These are phyloP conservation scores for Arabidopsis arenosa DNA, from an alignment of 345 rosid genomes.

Conservation along the genomic window DNA sequence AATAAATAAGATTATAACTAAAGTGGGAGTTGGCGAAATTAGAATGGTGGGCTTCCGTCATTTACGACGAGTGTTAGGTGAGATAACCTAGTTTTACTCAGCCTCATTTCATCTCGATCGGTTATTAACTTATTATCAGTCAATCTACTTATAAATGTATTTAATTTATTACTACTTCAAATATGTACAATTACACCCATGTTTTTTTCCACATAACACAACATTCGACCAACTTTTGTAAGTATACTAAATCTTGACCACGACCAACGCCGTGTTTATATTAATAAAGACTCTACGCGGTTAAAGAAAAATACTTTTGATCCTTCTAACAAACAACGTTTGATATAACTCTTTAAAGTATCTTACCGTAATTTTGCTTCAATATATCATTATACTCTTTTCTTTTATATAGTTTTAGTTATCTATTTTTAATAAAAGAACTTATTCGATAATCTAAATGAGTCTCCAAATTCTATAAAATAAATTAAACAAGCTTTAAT, in stretches of 20 bases:
- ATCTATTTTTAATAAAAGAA: neutral
- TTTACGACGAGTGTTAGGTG: slow-evolving; percentile 42
- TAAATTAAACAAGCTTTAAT: neutral
- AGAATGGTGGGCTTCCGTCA: slow-evolving; percentile 34
- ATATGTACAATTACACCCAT: neutral
- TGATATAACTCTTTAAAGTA: neutral
- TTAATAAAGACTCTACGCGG: neutral
- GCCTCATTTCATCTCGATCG: slow-evolving; percentile 23
- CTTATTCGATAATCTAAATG: neutral
- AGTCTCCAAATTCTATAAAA: neutral
- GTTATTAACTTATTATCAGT: neutral
- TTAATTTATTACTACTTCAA: neutral
- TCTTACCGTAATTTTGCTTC: neutral
- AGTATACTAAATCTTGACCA: neutral
- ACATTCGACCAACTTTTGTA: neutral
- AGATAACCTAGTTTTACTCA: slow-evolving; percentile 13
- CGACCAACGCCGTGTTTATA: neutral
- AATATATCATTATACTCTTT: too few relatives aligned
- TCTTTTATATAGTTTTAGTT: too few relatives aligned
- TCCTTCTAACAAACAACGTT: neutral
- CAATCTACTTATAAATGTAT: neutral
- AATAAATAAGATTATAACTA: slow-evolving; percentile 13
- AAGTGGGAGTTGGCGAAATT: slow-evolving; percentile 42
- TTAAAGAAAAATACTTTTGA: neutral
- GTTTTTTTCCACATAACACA: neutral